Evolutionary conservation across 768 basidiomycete species (phyloP), one percentile per base, ranked within the genome.

Genomic region (Fistulinella prunicolor): DNA sequence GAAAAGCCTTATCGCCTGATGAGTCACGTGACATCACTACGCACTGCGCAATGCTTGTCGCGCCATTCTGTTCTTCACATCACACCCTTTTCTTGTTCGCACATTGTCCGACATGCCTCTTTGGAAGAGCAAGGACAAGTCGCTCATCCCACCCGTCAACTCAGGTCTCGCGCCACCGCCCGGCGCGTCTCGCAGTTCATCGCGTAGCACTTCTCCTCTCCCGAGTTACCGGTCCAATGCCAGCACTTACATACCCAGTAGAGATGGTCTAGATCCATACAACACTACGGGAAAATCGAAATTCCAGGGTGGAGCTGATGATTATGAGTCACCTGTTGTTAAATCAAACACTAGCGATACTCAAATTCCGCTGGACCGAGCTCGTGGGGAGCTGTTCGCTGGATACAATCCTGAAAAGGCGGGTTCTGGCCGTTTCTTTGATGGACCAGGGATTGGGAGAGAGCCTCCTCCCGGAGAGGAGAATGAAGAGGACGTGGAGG

Each of bases 401-500:
- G 89, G 89, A 10, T 85, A 83, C 63, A 81, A 85, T 37, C 75
- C 84, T 1, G 62, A 78, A 53, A 81, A 77, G 55, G 62, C 62
- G 28, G 78, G 79, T 22, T 79, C 83, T 21, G 81, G 81, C 19
- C 73, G 86, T 38, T 89, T 86, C 70, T 79, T 83, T 50, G 85
- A 89, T 58, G 85, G 81, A 0, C 81, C 83, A 8, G 61, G 56
- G 19, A 49, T 70, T 24, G 73, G 71, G 28, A 64, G 58, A 24
- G 75, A 77, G 28, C 78, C 80, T 29, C 56, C 73, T 41, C 75
- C 80, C 14, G 86, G 85, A 35, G 82, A 86, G 62, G 86, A 88
- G 63, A 82, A 81, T 43, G 89, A 92, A 1, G 90, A 93, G 50
- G 94, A 94, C 54, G 73, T 94, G 6, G 95, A 99, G 70, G 91